Conservation (phyloP, 345 rosid species). For the Brassica napus region DNA sequence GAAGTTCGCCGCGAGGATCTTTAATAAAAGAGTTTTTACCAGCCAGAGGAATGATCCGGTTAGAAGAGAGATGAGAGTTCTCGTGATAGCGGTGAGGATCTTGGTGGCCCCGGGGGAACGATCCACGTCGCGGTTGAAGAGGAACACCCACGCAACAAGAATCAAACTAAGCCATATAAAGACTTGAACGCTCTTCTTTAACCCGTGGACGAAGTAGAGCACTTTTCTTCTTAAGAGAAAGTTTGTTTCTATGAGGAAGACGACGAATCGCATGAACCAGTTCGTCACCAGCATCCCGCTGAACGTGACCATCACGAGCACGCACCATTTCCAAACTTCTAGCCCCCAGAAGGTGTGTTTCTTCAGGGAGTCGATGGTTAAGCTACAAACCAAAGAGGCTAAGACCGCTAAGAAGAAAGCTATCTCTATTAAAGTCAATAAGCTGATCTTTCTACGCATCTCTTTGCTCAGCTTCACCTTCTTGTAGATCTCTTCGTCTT, state of each 20-base stretch:
- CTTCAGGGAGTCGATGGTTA: slow-evolving; percentile 44
- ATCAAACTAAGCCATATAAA: slow-evolving; percentile 76
- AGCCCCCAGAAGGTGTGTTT: slow-evolving; percentile 53
- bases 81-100: slow-evolving; percentile 49
- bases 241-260: slow-evolving; percentile 80
- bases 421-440: slow-evolving; percentile 57
- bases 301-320: slow-evolving; percentile 73
- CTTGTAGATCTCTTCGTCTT: slow-evolving; percentile 62
- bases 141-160: slow-evolving; percentile 66
- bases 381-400: slow-evolving; percentile 56
- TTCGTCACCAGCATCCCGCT: slow-evolving; percentile 73
- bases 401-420: slow-evolving; percentile 42
- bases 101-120: slow-evolving; percentile 46
- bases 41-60: slow-evolving; percentile 75
- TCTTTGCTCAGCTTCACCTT: slow-evolving; percentile 54
- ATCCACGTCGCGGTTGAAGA: slow-evolving; percentile 53
- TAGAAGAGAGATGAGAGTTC: slow-evolving; percentile 63
- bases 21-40: slow-evolving; percentile 65
- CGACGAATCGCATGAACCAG: slow-evolving; percentile 73
- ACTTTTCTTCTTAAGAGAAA: slow-evolving; percentile 73
- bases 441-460: slow-evolving; percentile 41
- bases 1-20: slow-evolving; percentile 79
- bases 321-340: slow-evolving; percentile 82
- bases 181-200: slow-evolving; percentile 81
- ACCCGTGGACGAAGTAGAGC: slow-evolving; percentile 86